phyloP scores from a whole-genome alignment of 768 basidiomycete species.

The Boletus rufocinnamomeus region DNA sequence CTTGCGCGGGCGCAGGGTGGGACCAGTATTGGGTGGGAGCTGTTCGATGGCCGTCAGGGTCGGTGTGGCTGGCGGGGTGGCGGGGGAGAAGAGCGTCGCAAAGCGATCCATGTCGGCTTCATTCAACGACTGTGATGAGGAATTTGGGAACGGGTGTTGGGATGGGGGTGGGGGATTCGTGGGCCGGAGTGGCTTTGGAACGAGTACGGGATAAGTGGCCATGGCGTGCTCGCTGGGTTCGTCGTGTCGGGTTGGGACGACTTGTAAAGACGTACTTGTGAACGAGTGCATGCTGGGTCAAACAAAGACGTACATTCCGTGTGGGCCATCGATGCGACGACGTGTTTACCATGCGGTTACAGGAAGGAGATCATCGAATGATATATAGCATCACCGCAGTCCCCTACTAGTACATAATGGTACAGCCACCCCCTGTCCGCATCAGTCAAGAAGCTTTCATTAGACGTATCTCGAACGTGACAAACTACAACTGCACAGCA shows the following conservation, averaged over 20 bases:
- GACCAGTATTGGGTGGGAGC: background rate
- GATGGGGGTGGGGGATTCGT: background rate
- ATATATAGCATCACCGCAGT: too few species aligned
- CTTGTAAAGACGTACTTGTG: slow-evolving; percentile 13
- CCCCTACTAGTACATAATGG: too few species aligned
- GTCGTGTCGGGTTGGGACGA: background rate
- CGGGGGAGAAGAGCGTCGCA: slow-evolving; percentile 45
- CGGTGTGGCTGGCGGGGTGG: slow-evolving; percentile 34
- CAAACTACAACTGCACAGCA: too few species aligned
- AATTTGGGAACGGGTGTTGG: background rate
- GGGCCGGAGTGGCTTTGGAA: background rate
- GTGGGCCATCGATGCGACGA: too few species aligned
- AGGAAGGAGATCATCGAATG: too few species aligned
- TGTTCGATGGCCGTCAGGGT: slow-evolving; percentile 4
- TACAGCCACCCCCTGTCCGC: too few species aligned
- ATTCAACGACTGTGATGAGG: slow-evolving; percentile 7
- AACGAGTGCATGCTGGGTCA: background rate
- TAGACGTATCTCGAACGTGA: too few species aligned
- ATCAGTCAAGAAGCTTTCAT: too few species aligned
- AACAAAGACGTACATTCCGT: background rate
- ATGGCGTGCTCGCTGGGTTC: background rate
- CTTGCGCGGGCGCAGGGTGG: slow-evolving; percentile 9
- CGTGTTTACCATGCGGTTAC: too few species aligned
- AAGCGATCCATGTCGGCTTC: slow-evolving; percentile 43
- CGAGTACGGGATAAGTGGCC: background rate